These are phyloP conservation scores for Tetracladium setigerum DNA, from an alignment of 495 filamentous ascomycete genomes.

Conservation along the genomic window DNA sequence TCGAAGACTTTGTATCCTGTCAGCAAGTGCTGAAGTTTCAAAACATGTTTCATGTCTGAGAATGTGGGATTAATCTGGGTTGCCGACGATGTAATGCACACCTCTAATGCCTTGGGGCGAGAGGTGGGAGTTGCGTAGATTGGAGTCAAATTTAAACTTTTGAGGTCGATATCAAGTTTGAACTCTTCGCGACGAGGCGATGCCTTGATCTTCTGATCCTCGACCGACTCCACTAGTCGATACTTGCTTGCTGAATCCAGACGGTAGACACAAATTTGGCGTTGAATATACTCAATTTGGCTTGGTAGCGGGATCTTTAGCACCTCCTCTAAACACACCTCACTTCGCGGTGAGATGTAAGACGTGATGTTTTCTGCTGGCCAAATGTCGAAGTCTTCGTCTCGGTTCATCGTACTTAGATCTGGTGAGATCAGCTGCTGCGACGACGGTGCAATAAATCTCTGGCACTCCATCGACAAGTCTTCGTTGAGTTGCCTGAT, in stretches of 20 bases:
- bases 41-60: slow-evolving; percentile 4
- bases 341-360: slow-evolving; percentile 7
- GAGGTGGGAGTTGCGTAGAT: slow-evolving; percentile 9
- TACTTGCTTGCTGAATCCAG: slow-evolving; percentile 3
- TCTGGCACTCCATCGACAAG: slow-evolving; percentile 6
- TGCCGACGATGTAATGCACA: neutral
- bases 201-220: neutral
- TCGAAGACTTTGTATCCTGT: slow-evolving; percentile 11
- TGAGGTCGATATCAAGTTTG: slow-evolving; percentile 12
- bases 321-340: slow-evolving; percentile 7
- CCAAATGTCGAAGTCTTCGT: slow-evolving; percentile 7
- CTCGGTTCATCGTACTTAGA: neutral
- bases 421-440: slow-evolving; percentile 6
- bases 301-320: slow-evolving; percentile 8
- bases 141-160: slow-evolving; percentile 5
- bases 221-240: slow-evolving; percentile 4
- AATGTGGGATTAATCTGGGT: slow-evolving; percentile 5
- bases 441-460: slow-evolving; percentile 4
- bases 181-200: slow-evolving; percentile 5
- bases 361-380: slow-evolving; percentile 8
- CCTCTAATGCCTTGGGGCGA: slow-evolving; percentile 6
- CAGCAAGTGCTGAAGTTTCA: slow-evolving; percentile 6
- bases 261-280: neutral
- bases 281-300: neutral
- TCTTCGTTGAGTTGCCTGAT: slow-evolving; percentile 16